Evolutionary conservation across 208 protist genomes (phyloP).

Genomic region (Leishmania lainsoni): DNA sequence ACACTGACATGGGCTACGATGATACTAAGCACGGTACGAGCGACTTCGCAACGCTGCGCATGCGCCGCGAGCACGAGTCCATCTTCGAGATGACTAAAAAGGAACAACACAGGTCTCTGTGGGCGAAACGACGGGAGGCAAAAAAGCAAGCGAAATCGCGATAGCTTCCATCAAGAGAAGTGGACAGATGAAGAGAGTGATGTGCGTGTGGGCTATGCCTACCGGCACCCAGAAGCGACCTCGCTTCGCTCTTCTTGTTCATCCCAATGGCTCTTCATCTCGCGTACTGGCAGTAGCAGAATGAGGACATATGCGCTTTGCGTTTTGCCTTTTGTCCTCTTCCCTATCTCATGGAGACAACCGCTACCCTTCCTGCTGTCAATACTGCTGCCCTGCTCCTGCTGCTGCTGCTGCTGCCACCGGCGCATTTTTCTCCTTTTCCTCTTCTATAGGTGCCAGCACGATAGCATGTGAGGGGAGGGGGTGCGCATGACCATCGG

Average conservation of each 20-base stretch:
- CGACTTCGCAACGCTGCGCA: constrained; percentile 86
- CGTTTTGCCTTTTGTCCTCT: no score
- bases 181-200: not conserved
- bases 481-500: not conserved
- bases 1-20: constrained; percentile 86
- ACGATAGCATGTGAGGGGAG: not conserved
- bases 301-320: not conserved
- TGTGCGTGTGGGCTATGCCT: not conserved
- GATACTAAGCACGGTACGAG: constrained; percentile 79
- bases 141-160: constrained; percentile 41
- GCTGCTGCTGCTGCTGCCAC: not conserved
- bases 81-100: constrained; percentile 92
- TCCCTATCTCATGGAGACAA: not conserved
- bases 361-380: not conserved
- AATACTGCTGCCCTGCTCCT: not conserved
- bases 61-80: constrained; percentile 86
- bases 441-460: not conserved
- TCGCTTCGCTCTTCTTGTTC: not conserved
- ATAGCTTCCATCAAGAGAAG: not conserved
- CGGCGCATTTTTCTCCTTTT: not conserved
- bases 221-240: not conserved
- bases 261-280: not conserved
- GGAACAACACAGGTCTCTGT: constrained; percentile 85
- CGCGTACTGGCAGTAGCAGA: not conserved
- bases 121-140: constrained; percentile 83